Conservation (phyloP, 2,329 filamentous ascomycete genomes). For the Talaromyces piceae region DNA sequence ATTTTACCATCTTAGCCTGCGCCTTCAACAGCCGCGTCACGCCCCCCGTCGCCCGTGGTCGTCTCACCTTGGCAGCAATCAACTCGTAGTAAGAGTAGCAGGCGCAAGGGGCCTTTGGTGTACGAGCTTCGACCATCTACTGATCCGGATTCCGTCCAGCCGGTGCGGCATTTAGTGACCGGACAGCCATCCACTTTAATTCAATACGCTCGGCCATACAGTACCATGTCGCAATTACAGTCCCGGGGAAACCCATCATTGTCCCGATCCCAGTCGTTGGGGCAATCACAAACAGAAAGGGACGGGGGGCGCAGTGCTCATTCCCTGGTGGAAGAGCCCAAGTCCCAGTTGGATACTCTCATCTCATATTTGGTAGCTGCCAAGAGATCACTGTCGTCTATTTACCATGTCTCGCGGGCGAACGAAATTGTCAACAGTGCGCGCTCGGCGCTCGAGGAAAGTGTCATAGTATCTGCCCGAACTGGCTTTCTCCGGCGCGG, state of each 20-base stretch:
- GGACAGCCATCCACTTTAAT: neutral
- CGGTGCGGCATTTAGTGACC: neutral
- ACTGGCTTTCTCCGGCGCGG: slow-evolving; percentile 60
- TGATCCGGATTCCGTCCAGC: neutral
- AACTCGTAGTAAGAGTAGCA: too few species aligned
- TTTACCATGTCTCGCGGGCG: slow-evolving; percentile 73
- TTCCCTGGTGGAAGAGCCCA: slow-evolving; percentile 12
- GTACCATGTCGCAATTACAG: slow-evolving; percentile 8
- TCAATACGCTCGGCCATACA: neutral
- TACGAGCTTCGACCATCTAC: neutral
- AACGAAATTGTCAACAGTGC: slow-evolving; percentile 77
- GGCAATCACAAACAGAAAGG: neutral
- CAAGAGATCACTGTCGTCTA: slow-evolving; percentile 79
- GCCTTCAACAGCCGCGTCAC: slow-evolving; percentile 6
- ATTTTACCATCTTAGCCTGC: too few species aligned
- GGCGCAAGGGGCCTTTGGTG: neutral
- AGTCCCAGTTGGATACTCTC: slow-evolving; percentile 60
- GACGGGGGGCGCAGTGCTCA: neutral
- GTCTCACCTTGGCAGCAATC: neutral
- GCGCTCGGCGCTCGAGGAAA: slow-evolving; percentile 68
- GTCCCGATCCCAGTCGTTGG: neutral
- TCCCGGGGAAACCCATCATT: slow-evolving; percentile 3
- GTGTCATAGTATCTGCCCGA: slow-evolving; percentile 63
- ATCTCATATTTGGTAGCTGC: slow-evolving; percentile 78
- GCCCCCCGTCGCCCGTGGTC: too few species aligned